A percentile compares a stretch with the other conserved stretches of the same genome.
These are phyloP conservation scores for Verticillium alfalfae DNA, from an alignment of 2,329 filamentous ascomycete species.

Conservation along the genomic window DNA sequence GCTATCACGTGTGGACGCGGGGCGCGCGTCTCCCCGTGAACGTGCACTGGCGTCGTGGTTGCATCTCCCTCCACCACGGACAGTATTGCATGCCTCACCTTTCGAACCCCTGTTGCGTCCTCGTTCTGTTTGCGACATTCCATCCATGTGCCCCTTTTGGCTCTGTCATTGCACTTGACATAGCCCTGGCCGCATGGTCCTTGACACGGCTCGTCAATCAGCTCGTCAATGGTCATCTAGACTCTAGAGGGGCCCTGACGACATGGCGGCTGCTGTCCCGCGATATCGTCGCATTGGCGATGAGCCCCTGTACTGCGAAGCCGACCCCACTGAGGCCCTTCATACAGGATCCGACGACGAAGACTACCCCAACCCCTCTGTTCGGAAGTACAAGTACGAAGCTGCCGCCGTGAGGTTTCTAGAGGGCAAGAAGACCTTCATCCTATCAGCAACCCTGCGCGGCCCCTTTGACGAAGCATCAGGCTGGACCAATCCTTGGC, in stretches of 20 bases:
- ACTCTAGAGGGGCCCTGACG: not conserved
- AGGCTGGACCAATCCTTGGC: conserved; percentile 51
- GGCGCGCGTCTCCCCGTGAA: conserved; percentile 11
- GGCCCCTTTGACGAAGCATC: conserved; percentile 53
- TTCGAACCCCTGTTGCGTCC: not conserved
- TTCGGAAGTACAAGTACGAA: conserved; percentile 51
- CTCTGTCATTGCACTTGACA: not conserved
- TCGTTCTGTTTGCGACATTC: not conserved
- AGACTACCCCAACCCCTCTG: conserved; percentile 37
- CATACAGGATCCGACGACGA: conserved; percentile 55
- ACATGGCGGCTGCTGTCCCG: not conserved
- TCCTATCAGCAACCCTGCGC: conserved; percentile 55
- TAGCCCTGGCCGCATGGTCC: not conserved
- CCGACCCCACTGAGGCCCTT: conserved; percentile 40
- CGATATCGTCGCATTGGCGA: conserved; percentile 7
- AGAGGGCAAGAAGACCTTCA: conserved; percentile 45
- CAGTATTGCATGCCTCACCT: not conserved
- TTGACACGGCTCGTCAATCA: not conserved
- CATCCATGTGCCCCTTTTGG: not conserved
- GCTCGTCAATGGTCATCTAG: not conserved
- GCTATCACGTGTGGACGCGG: conserved; percentile 7
- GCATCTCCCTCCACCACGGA: not conserved
- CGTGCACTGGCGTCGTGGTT: not conserved
- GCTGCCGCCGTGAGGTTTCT: conserved; percentile 53
- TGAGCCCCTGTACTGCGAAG: conserved; percentile 40